Evolutionary conservation across 2,329 filamentous ascomycete species (phyloP), one percentile per base, ranked within the genome.

Genomic region (Xylaria multiplex): DNA sequence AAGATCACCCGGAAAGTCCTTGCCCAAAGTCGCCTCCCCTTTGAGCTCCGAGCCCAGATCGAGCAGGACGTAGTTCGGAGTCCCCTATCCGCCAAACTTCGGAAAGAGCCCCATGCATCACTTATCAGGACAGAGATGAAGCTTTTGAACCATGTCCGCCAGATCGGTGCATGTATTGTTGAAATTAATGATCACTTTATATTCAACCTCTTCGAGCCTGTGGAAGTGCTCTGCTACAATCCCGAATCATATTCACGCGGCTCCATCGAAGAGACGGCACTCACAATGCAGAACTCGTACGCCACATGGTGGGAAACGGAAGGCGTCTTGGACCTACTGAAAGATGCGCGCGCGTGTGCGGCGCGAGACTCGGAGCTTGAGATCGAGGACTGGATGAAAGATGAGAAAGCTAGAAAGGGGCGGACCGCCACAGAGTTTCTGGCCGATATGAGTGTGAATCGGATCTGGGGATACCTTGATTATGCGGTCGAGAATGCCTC

Each of bases 21-120:
- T 16, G 32, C 59, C 30, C 49, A 52, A 64, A 59, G 57, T 48
- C 62, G 45, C 13, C 65, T 75, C 22, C 72, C 71, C 16, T 7
- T 48, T 16, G 69, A 73, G 54, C 64, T 75, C 49, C 66, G 45
- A 30, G 62, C 67, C 13, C 53, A 60, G 49, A 67, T 75, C 53
- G 72, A 73, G 62, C 48, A 11, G 46, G n/a, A 62, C 16, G 66
- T 67, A 8, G n/a, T 74, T 27, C 71, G 70, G 16, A 74, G 73
- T 54, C 72, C 72, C 46, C 46, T 76, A n/a, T 72, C 72, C 3
- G 37, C 42, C 22, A 67, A 61, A 19, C 32, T 73, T 27, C 61
- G 66, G 46, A 64, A 43, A 58, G 43, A 61, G 45, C 3, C 59
- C 14, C 24, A 42, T 16, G 46, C 32, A 9, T 58, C 56, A 1